Conservation (phyloP, 345 rosid species). For the Boechera divaricarpa region DNA sequence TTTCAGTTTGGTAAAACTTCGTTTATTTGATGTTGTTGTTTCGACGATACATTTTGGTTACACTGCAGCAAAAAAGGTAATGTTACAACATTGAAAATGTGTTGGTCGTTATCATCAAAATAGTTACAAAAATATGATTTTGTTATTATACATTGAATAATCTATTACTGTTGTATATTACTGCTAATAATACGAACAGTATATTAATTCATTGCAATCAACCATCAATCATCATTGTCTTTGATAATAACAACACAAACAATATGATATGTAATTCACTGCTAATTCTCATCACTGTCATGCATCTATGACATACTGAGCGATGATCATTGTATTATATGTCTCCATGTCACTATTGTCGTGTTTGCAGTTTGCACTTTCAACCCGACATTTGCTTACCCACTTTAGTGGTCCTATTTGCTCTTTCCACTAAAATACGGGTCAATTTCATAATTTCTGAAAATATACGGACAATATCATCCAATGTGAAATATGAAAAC, state of each 20-base stretch:
- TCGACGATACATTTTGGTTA: too few species aligned
- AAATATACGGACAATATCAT: slow-evolving; percentile 27
- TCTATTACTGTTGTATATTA: background rate
- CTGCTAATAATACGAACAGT: background rate
- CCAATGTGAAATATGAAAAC: background rate
- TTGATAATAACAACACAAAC: slow-evolving; percentile 3
- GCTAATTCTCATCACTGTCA: slow-evolving; percentile 27
- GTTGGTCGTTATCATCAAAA: background rate
- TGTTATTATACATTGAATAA: background rate
- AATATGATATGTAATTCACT: background rate
- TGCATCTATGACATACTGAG: slow-evolving; percentile 5
- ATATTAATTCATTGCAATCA: background rate
- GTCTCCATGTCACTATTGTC: slow-evolving; percentile 33
- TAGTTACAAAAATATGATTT: background rate
- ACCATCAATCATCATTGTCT: slow-evolving; percentile 3
- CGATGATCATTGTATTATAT: slow-evolving; percentile 27
- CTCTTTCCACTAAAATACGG: slow-evolving; percentile 29
- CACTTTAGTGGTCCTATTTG: slow-evolving; percentile 43
- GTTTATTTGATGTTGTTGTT: too few species aligned
- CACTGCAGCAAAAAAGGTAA: background rate
- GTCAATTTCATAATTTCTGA: slow-evolving; percentile 37
- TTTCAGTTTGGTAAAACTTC: too few species aligned
- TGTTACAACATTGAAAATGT: background rate
- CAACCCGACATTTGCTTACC: slow-evolving; percentile 46
- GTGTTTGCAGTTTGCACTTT: slow-evolving; percentile 33